phyloP scores from a whole-genome alignment of 768 basidiomycete species.

The Artomyces pyxidatus region DNA sequence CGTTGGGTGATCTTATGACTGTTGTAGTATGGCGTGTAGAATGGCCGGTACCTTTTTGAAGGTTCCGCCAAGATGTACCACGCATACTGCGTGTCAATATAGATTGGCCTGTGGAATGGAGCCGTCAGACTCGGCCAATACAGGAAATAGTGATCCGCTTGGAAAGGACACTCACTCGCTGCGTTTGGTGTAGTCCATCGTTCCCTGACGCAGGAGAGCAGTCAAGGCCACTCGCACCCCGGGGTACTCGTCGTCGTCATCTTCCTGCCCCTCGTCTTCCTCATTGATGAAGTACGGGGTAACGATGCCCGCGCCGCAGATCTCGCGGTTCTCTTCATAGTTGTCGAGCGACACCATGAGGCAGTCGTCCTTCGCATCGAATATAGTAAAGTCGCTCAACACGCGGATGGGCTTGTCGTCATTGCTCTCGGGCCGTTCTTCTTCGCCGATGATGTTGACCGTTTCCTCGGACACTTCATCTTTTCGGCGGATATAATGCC shows the following conservation, averaged over 20 bases:
- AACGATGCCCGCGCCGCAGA: conserved; percentile 52
- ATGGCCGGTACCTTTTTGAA: too few species aligned
- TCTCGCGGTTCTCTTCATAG: conserved; percentile 18
- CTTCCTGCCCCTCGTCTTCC: conserved; percentile 23
- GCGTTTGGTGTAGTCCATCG: conserved; percentile 41
- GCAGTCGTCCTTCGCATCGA: conserved; percentile 40
- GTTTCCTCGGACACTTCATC: too few species aligned
- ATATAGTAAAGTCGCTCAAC: conserved; percentile 52
- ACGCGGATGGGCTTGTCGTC: conserved; percentile 46
- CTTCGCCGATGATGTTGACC: neutral
- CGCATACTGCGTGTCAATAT: too few species aligned
- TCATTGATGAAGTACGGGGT: conserved; percentile 33
- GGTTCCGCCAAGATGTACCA: too few species aligned
- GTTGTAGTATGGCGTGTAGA: too few species aligned
- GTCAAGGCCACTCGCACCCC: conserved; percentile 10
- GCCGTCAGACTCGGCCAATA: conserved; percentile 1
- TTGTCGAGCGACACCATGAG: conserved; percentile 42
- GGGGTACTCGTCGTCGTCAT: conserved; percentile 17
- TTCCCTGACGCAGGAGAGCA: conserved; percentile 34
- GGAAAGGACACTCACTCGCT: conserved; percentile 38
- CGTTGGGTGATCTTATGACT: too few species aligned
- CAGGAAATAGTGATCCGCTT: neutral
- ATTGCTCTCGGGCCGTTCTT: neutral
- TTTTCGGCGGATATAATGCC: too few species aligned
- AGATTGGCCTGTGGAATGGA: conserved; percentile 45